phyloP scores from a whole-genome alignment of 140 eudicot species.

The Bidens hawaiensis region DNA sequence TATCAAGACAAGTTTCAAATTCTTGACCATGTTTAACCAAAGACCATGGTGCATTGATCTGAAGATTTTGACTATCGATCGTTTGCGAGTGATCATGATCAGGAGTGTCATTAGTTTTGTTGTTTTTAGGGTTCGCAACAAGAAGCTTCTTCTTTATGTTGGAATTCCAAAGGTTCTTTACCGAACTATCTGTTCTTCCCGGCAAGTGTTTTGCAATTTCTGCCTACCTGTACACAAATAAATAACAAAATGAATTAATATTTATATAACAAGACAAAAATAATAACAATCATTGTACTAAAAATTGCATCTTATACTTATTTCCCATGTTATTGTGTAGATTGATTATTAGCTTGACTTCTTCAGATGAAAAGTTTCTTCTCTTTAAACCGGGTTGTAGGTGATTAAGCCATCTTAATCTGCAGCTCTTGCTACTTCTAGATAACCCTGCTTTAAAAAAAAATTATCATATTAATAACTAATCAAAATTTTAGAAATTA shows the following conservation, averaged over 20 bases:
- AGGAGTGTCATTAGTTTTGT: not conserved
- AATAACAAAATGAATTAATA: not conserved
- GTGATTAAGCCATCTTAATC: conserved; percentile 62
- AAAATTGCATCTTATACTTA: conserved; percentile 18
- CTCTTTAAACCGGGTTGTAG: conserved; percentile 53
- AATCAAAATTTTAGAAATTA: no score
- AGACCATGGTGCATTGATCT: not conserved
- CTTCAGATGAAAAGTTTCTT: conserved; percentile 41
- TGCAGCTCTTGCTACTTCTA: conserved; percentile 67
- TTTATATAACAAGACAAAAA: not conserved
- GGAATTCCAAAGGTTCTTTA: conserved; percentile 75
- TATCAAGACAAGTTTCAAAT: not conserved
- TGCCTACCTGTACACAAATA: conserved; percentile 46
- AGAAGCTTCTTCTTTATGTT: conserved; percentile 52
- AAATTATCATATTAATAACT: no score
- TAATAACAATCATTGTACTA: not conserved
- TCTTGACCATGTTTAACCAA: conserved; percentile 4
- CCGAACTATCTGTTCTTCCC: conserved; percentile 72
- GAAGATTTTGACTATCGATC: conserved; percentile 6
- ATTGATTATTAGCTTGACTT: conserved; percentile 39
- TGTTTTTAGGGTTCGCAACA: not conserved
- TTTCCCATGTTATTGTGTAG: conserved; percentile 51
- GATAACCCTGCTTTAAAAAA: conserved; percentile 31
- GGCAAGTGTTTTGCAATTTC: conserved; percentile 62
- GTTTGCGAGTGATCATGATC: not conserved